Percentiles rank a stretch among this genome's conserved stretches.
Conservation (phyloP, 2,329 filamentous ascomycete species). For the Capronia coronata region DNA sequence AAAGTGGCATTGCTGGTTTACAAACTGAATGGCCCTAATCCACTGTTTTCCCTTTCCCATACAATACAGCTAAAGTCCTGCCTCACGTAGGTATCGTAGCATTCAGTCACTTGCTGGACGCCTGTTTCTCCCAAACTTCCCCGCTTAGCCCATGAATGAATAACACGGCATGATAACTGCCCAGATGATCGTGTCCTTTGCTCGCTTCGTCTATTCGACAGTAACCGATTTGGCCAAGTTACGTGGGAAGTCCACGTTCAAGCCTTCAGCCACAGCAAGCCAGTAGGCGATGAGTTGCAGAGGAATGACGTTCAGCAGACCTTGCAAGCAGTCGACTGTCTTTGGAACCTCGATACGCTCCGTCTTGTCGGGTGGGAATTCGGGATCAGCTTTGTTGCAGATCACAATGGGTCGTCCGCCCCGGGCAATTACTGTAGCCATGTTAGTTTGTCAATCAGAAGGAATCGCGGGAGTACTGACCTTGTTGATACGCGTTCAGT, state of each 20-base stretch:
- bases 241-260: conserved; percentile 97
- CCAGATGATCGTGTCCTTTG: neutral
- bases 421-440: conserved; percentile 73
- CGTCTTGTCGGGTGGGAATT: conserved; percentile 81
- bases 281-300: conserved; percentile 98
- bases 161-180: neutral
- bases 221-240: conserved; percentile 99
- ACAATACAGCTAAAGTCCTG: conserved; percentile 3
- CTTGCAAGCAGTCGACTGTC: conserved; percentile 92
- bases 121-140: neutral
- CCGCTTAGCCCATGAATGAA: neutral
- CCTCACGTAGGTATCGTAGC: too few relatives aligned
- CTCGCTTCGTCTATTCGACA: conserved; percentile 60
- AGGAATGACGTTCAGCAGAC: conserved; percentile 94
- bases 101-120: neutral
- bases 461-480: conserved; percentile 39
- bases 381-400: conserved; percentile 82
- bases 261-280: conserved; percentile 89
- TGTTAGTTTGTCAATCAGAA: conserved; percentile 31
- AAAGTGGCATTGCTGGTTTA: too few relatives aligned
- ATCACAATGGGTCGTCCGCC: conserved; percentile 96
- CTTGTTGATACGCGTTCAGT: conserved; percentile 98
- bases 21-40: too few relatives aligned
- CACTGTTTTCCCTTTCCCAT: neutral
- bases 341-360: conserved; percentile 97